Conservation (phyloP, 129 eudicot species). For the Pulicaria dysenterica region DNA sequence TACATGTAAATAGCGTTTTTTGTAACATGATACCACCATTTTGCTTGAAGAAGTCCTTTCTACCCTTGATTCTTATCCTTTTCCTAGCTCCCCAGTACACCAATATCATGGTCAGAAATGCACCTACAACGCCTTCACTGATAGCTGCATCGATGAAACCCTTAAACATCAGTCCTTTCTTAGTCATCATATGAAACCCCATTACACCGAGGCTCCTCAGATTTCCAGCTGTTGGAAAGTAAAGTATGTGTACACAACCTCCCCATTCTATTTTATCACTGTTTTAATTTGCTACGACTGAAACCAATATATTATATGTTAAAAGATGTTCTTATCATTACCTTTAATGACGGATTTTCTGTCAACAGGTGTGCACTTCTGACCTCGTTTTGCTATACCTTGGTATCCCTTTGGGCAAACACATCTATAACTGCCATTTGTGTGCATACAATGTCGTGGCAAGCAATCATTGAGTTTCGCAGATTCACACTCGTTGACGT, state of each 20-base stretch:
- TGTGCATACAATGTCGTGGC: slow-evolving; percentile 21
- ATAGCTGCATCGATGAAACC: too few species aligned
- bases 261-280: neutral
- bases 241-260: neutral
- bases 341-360: neutral
- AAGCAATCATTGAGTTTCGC: slow-evolving; percentile 17
- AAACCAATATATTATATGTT: too few species aligned
- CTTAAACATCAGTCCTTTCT: neutral
- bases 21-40: slow-evolving; percentile 27
- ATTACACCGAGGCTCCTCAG: neutral
- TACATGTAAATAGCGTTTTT: neutral
- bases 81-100: slow-evolving; percentile 11
- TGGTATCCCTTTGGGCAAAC: slow-evolving; percentile 25
- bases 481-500: slow-evolving; percentile 25
- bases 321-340: neutral
- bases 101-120: slow-evolving; percentile 11
- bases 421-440: slow-evolving; percentile 22
- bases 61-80: slow-evolving; percentile 4
- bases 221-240: neutral
- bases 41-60: slow-evolving; percentile 22
- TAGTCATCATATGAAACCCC: neutral
- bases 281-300: too few species aligned
- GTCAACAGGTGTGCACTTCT: slow-evolving; percentile 10
- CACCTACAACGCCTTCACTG: slow-evolving; percentile 19
- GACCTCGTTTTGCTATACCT: slow-evolving; percentile 11